Evolutionary conservation across 345 rosid species (phyloP).

Genomic region (Sisymbrium irio): DNA sequence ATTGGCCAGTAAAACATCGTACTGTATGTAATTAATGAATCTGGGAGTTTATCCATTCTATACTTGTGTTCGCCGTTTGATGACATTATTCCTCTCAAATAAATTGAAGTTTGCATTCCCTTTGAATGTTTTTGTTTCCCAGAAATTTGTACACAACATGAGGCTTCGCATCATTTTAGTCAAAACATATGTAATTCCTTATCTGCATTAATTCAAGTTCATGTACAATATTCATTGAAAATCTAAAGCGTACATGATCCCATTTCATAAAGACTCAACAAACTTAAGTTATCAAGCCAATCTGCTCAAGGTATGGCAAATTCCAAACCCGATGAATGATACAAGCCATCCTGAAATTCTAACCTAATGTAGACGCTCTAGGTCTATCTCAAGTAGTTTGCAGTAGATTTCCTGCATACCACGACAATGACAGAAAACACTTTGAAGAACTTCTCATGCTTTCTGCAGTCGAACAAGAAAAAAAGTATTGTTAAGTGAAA

Average conservation of each 20-base stretch:
- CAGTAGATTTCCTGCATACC: background rate
- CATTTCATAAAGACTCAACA: no score
- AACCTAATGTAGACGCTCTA: background rate
- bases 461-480: constrained; percentile 45
- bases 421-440: background rate
- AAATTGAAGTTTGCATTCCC: background rate
- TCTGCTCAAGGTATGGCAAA: background rate
- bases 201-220: background rate
- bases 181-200: background rate
- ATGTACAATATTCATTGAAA: background rate
- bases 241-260: no score
- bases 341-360: background rate
- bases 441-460: constrained; percentile 30
- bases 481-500: background rate
- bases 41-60: background rate
- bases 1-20: constrained; percentile 38
- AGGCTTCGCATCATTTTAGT: background rate
- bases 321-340: background rate
- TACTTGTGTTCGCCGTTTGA: constrained; percentile 6
- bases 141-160: background rate
- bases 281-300: no score
- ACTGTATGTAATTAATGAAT: constrained; percentile 7
- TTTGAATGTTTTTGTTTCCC: background rate
- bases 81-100: background rate
- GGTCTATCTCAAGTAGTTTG: constrained; percentile 9